Conservation (phyloP, 805 yeast genomes). For the Pichia gijzeniarum region DNA sequence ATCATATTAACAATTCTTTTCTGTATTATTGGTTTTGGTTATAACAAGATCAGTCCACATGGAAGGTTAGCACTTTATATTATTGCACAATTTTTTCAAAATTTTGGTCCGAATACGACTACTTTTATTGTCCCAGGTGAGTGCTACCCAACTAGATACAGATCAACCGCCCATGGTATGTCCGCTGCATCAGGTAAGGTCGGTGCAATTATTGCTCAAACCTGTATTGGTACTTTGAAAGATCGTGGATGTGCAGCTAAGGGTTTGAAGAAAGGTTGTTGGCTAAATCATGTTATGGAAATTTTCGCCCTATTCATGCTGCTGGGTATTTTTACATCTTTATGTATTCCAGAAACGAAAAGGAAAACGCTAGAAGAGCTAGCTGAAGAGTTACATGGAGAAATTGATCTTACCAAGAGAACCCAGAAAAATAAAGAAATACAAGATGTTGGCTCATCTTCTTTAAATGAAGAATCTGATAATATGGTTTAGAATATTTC, state of each 20-base stretch:
- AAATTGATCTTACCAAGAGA: constrained; percentile 39
- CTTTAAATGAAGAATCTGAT: background rate
- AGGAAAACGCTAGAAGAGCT: constrained; percentile 85
- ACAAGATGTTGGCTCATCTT: constrained; percentile 2
- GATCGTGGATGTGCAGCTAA: constrained; percentile 68
- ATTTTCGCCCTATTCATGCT: constrained; percentile 90
- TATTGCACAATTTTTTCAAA: constrained; percentile 79
- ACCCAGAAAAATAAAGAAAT: background rate
- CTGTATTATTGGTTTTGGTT: constrained; percentile 78
- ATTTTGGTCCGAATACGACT: constrained; percentile 91
- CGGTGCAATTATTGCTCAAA: constrained; percentile 90
- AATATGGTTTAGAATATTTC: constrained; percentile 1
- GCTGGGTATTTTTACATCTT: constrained; percentile 58
- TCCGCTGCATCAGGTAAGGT: constrained; percentile 90
- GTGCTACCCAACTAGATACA: constrained; percentile 87
- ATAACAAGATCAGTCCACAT: constrained; percentile 56
- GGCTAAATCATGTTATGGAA: constrained; percentile 89
- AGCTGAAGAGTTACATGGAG: constrained; percentile 77
- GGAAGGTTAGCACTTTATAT: constrained; percentile 75
- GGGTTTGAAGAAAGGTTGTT: constrained; percentile 51
- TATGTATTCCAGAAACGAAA: constrained; percentile 84
- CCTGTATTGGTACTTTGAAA: constrained; percentile 76
- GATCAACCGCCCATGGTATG: constrained; percentile 93
- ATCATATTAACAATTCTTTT: constrained; percentile 61
- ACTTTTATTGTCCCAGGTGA: constrained; percentile 91